Percentiles rank a stretch among this genome's conserved stretches.
These are phyloP conservation scores for Fomitopsis pulvina DNA, from an alignment of 768 basidiomycete genomes.

Conservation along the genomic window DNA sequence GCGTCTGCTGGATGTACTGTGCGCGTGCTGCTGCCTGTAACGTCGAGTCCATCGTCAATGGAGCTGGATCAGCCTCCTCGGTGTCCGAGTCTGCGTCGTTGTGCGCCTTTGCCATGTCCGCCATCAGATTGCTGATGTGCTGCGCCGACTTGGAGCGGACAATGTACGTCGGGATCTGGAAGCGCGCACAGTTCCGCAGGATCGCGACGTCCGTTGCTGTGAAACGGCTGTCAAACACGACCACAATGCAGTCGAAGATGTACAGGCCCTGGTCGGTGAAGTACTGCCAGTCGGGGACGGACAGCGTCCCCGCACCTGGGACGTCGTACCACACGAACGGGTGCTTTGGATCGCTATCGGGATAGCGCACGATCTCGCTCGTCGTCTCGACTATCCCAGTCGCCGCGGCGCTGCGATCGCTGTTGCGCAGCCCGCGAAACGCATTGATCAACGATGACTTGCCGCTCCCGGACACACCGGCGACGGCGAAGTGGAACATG, in stretches of 20 bases:
- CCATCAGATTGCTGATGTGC: neutral
- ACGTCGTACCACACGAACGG: constrained; percentile 2
- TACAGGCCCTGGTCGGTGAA: constrained; percentile 3
- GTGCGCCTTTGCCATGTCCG: neutral
- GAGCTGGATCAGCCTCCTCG: neutral
- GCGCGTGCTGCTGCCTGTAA: neutral
- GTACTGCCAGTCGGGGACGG: neutral
- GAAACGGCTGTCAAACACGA: neutral
- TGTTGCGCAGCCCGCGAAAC: constrained; percentile 1
- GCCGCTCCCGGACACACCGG: constrained; percentile 1
- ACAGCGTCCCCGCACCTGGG: neutral
- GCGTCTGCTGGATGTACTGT: neutral
- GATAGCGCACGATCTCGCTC: neutral
- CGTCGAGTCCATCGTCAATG: neutral
- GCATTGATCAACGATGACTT: constrained; percentile 3
- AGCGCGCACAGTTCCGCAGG: neutral
- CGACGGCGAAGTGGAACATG: constrained; percentile 1
- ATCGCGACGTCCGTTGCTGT: neutral
- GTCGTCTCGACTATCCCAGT: neutral
- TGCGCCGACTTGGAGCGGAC: neutral
- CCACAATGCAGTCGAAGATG: constrained; percentile 2
- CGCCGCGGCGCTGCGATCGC: neutral
- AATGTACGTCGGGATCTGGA: neutral
- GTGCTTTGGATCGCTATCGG: neutral
- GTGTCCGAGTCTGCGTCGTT: neutral